Percentiles rank a stretch among this genome's conserved stretches.
phyloP scores from a whole-genome alignment of 768 basidiomycete genomes.

The Macrolepiota dolichaula region DNA sequence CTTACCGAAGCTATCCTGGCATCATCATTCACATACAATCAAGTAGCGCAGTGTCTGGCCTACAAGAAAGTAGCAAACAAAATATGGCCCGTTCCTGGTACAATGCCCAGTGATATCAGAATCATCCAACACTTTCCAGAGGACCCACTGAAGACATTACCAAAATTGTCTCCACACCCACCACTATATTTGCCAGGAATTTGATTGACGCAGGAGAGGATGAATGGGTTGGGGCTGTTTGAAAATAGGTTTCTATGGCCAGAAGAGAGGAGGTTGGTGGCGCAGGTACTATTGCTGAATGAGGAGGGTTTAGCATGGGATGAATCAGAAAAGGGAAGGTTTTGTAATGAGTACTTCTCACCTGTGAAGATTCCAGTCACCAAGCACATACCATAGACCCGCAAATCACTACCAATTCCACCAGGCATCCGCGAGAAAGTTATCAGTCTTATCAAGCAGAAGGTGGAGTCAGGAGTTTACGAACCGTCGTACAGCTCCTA shows the following conservation, averaged over 20 bases:
- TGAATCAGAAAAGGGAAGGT: slow-evolving; percentile 15
- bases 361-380: slow-evolving; percentile 25
- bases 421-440: slow-evolving; percentile 28
- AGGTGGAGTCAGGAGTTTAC: slow-evolving; percentile 33
- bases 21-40: neutral
- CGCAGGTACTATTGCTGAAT: neutral
- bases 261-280: neutral
- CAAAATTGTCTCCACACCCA: neutral
- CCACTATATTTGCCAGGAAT: neutral
- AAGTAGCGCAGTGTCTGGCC: neutral
- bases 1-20: neutral
- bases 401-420: slow-evolving; percentile 31
- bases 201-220: neutral
- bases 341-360: slow-evolving; percentile 5
- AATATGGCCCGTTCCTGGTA: neutral
- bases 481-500: slow-evolving; percentile 33
- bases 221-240: neutral
- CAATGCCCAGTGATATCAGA: neutral
- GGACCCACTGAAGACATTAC: slow-evolving; percentile 1
- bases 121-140: neutral
- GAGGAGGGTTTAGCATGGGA: slow-evolving; percentile 8
- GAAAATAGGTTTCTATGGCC: neutral
- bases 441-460: slow-evolving; percentile 24
- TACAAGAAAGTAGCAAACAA: slow-evolving; percentile 11
- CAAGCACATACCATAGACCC: slow-evolving; percentile 32